Percentiles rank a stretch among this genome's conserved stretches.
These are phyloP conservation scores for Mycena amicta DNA, from an alignment of 768 basidiomycete species.

Conservation along the genomic window DNA sequence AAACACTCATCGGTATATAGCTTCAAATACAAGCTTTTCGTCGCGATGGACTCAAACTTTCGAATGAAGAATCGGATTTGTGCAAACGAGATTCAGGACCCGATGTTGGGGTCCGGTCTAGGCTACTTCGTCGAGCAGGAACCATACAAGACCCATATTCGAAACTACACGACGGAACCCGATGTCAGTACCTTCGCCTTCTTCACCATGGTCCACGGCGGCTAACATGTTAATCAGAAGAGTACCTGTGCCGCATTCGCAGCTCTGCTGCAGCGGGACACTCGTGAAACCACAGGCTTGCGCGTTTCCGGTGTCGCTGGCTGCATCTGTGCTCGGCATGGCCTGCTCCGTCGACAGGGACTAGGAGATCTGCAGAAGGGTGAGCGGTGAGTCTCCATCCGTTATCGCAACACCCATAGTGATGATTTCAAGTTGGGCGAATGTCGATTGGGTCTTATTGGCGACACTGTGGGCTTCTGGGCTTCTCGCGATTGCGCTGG, in stretches of 20 bases:
- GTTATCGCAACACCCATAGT: not conserved
- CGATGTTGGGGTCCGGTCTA: conserved; percentile 10
- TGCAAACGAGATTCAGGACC: conserved; percentile 12
- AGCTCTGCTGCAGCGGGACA: conserved; percentile 20
- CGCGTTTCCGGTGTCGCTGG: conserved; percentile 12
- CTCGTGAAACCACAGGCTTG: conserved; percentile 12
- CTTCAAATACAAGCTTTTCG: not conserved
- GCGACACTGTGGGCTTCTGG: conserved; percentile 3
- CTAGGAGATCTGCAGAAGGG: conserved; percentile 28
- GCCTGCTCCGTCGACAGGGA: conserved; percentile 14
- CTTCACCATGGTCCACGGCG: not conserved
- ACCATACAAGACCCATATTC: conserved; percentile 13
- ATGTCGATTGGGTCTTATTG: conserved; percentile 27
- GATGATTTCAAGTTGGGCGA: conserved; percentile 17
- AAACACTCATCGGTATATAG: too few species aligned
- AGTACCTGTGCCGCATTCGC: conserved; percentile 19
- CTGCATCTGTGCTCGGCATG: conserved; percentile 20
- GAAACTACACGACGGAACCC: conserved; percentile 1
- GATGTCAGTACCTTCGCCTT: conserved; percentile 3
- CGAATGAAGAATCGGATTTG: conserved; percentile 15
- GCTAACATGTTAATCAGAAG: conserved; percentile 4
- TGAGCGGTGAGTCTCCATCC: conserved; percentile 21
- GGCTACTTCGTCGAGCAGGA: conserved; percentile 13
- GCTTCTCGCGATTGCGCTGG: not conserved
- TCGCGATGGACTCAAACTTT: conserved; percentile 25